phyloP scores from a whole-genome alignment of 805 yeast species.

The Lipomyces kockii region DNA sequence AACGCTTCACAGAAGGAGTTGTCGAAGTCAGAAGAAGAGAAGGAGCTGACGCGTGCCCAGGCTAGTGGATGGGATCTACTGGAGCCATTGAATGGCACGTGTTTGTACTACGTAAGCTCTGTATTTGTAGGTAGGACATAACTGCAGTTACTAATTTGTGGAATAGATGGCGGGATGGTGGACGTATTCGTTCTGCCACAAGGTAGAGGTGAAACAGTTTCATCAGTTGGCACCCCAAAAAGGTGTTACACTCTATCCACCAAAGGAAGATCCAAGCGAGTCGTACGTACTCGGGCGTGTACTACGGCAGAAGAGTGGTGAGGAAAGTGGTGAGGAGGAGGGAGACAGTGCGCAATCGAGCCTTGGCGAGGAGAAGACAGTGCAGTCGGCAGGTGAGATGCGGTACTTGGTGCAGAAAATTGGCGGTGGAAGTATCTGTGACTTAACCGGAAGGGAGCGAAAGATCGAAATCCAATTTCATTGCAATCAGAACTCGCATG shows the following conservation, averaged over 20 bases:
- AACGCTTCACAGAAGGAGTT: conserved; percentile 23
- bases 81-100: conserved; percentile 35
- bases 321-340: not conserved
- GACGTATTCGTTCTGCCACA: conserved; percentile 39
- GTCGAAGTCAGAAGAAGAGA: conserved; percentile 32
- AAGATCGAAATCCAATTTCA: conserved; percentile 59
- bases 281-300: conserved; percentile 32
- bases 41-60: conserved; percentile 29
- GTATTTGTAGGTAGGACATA: not conserved
- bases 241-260: conserved; percentile 30
- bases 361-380: conserved; percentile 26
- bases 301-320: not conserved
- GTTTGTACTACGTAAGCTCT: conserved; percentile 33
- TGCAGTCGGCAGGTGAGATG: conserved; percentile 32
- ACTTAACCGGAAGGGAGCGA: conserved; percentile 59
- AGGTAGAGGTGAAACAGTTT: conserved; percentile 35
- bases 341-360: not conserved
- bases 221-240: conserved; percentile 35
- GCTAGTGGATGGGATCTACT: conserved; percentile 35
- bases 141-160: not conserved
- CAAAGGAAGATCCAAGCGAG: conserved; percentile 32
- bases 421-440: conserved; percentile 63
- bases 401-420: conserved; percentile 48
- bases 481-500: conserved; percentile 53
- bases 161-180: conserved; percentile 38